Conservation (phyloP, 2,329 filamentous ascomycete genomes). For the Monilinia aucupariae region DNA sequence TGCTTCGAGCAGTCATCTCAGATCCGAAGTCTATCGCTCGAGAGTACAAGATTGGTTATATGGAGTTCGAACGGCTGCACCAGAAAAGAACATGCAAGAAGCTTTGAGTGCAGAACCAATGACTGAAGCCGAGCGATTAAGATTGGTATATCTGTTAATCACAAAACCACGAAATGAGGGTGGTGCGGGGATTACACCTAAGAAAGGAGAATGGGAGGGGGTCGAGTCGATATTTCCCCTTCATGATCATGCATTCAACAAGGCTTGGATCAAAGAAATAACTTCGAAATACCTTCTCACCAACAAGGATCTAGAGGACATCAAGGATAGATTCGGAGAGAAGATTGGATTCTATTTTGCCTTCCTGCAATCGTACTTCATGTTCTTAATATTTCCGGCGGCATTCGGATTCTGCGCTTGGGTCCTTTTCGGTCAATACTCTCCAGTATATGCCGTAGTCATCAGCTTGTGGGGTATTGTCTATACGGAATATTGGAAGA, state of each 20-base stretch:
- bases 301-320: constrained; percentile 62
- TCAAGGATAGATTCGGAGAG: constrained; percentile 73
- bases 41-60: constrained; percentile 92
- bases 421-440: constrained; percentile 80
- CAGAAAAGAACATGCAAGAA: constrained; percentile 63
- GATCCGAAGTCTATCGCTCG: constrained; percentile 76
- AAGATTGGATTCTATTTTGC: constrained; percentile 93
- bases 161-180: constrained; percentile 67
- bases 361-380: constrained; percentile 86
- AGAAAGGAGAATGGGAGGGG: constrained; percentile 63
- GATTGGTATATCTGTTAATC: constrained; percentile 82
- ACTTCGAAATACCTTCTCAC: constrained; percentile 65
- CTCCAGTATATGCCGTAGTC: constrained; percentile 69
- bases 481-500: constrained; percentile 95
- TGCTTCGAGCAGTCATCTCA: constrained; percentile 67
- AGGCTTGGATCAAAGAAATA: constrained; percentile 68
- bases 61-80: constrained; percentile 73
- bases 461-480: constrained; percentile 82
- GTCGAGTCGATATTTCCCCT: constrained; percentile 72
- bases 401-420: constrained; percentile 71
- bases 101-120: constrained; percentile 69
- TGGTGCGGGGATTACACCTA: constrained; percentile 70
- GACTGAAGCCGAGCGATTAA: constrained; percentile 80
- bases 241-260: constrained; percentile 72
- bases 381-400: constrained; percentile 77